Base-by-base conservation (phyloP, 371 early-diverging fungal genomes). In the Mortierella sp. region DNA sequence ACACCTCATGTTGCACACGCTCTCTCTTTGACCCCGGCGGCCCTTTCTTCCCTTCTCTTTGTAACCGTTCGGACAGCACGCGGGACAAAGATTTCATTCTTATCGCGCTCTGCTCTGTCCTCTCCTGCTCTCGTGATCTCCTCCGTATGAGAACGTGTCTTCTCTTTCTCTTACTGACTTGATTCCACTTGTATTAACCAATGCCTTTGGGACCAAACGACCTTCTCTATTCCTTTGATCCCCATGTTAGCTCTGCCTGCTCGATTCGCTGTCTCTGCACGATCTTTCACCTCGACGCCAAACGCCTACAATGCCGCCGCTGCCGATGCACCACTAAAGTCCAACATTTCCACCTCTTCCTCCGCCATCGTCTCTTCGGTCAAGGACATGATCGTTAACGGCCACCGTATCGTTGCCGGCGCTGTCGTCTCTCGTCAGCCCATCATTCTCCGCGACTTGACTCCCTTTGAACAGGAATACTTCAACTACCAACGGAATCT, bases 401-500 rank as follows among this genome's bases (percentile, higher is more conserved):
- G 53, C 43, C 72, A 73, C 37, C 84, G 87, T 46, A 84, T 89
- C 60, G 83, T 85, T 23, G 92, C 91, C 9, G 92, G 93, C 28
- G 85, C 93, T 43, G 87, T 96, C 30, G 77, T 96, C 29, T 89
- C 92, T 70, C 93, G 97, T 63, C 82, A 90, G 71, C 97, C 97
- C 25, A 84, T 93, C 51, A 91, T 95, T 64, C 89, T 91, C 52
- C 90, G 91, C 61, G 89, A 88, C 63, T 82, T 87, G 45, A 84
- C 89, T 5, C 84, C 86, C 9, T 95, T 96, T 80, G 95, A 95
- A 83, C 72, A 80, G 45, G 90, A 89, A 55, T 94, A 95, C 73
- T 92, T 91, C 75, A 80, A 84, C 62, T 95, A 95, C 83, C 86
- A 90, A 70, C 91, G 92, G 73, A 86, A 86, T 67, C 82, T 92